phyloP scores from a whole-genome alignment of 2,329 filamentous ascomycete species.

The Hirsutella rhossiliensis region DNA sequence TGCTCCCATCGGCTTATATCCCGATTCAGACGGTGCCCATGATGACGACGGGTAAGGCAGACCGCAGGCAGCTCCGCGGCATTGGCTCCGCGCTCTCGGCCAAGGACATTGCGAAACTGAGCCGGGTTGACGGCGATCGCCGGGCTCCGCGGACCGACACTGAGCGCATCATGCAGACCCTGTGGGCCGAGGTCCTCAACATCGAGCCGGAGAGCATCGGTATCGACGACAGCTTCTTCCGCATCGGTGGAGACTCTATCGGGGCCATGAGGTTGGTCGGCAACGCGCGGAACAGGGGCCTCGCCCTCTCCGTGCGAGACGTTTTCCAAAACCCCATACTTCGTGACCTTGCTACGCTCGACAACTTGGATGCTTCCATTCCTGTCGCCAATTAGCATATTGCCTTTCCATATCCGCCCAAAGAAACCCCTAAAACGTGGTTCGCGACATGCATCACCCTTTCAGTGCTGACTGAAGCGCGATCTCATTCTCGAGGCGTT shows the following conservation, averaged over 20 bases:
- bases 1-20: constrained; percentile 5
- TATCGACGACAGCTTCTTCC: constrained; percentile 21
- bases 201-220: constrained; percentile 17
- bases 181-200: constrained; percentile 27
- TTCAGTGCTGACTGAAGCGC: too few species aligned
- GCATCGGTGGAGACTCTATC: constrained; percentile 28
- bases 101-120: constrained; percentile 1
- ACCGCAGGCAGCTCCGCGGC: constrained; percentile 2
- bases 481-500: too few species aligned
- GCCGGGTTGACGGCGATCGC: constrained; percentile 4
- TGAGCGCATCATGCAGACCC: constrained; percentile 9
- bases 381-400: background rate
- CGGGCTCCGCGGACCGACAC: constrained; percentile 3
- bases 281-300: constrained; percentile 11
- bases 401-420: too few species aligned
- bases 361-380: background rate
- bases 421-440: too few species aligned
- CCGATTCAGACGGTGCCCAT: constrained; percentile 3
- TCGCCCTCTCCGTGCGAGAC: constrained; percentile 14
- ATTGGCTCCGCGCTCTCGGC: background rate
- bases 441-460: too few species aligned
- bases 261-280: constrained; percentile 26
- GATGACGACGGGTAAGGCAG: constrained; percentile 3
- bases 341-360: constrained; percentile 1
- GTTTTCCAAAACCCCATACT: constrained; percentile 11